These are phyloP conservation scores for Nevesoporus exiguus DNA, from an alignment of 768 basidiomycete species.

Conservation along the genomic window DNA sequence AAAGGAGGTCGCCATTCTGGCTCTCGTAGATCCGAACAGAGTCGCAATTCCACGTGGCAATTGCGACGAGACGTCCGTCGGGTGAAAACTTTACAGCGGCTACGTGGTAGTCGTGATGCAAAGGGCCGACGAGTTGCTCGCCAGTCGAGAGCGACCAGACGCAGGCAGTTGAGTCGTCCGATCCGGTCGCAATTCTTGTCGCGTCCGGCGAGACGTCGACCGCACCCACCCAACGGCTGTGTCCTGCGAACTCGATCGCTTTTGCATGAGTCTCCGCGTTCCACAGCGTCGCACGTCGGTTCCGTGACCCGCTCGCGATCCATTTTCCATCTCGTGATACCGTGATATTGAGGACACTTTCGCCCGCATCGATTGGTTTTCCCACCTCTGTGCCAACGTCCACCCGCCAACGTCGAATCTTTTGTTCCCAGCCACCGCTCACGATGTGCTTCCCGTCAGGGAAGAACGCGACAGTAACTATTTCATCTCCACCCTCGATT, in stretches of 20 bases:
- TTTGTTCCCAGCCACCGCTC: neutral
- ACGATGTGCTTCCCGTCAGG: too few species aligned
- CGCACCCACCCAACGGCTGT: neutral
- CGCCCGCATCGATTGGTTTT: neutral
- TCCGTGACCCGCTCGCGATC: neutral
- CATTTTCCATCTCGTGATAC: neutral
- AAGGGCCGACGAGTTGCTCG: neutral
- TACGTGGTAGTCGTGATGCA: neutral
- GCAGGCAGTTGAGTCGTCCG: neutral
- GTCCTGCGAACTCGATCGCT: neutral
- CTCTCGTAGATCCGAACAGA: neutral
- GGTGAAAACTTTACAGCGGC: conserved; percentile 2
- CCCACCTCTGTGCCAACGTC: neutral
- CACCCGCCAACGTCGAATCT: neutral
- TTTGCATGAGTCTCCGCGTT: neutral
- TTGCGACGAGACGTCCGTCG: neutral
- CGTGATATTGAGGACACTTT: neutral
- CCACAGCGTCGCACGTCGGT: neutral
- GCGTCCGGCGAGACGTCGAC: neutral
- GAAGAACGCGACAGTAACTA: too few species aligned
- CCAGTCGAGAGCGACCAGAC: neutral
- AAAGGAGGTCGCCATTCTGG: neutral
- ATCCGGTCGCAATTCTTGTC: neutral
- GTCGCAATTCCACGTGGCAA: neutral
- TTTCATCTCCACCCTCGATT: too few species aligned